phyloP scores from a whole-genome alignment of 75 land plant genomes.

The Pinus tabuliformis region DNA sequence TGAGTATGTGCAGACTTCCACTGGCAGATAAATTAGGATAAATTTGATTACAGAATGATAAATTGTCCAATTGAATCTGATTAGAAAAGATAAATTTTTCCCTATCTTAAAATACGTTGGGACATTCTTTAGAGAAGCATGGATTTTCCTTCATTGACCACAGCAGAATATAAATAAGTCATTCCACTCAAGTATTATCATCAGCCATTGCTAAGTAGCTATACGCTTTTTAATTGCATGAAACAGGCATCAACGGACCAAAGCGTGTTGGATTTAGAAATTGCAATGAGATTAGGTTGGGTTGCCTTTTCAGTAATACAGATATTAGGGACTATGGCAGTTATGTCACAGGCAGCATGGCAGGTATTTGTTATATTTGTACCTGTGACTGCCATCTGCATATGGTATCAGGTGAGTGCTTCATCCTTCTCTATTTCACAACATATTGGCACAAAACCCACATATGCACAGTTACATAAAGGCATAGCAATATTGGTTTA shows the following conservation, averaged over 20 bases:
- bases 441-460: no score
- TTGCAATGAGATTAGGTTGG: constrained; percentile 54
- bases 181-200: neutral
- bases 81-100: neutral
- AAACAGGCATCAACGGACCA: constrained; percentile 89
- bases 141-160: neutral
- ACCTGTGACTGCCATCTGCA: constrained; percentile 64
- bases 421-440: neutral
- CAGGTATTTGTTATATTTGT: constrained; percentile 73
- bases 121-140: neutral
- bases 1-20: neutral
- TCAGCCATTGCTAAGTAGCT: neutral
- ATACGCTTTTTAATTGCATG: neutral
- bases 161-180: neutral
- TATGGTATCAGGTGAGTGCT: constrained; percentile 67
- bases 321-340: constrained; percentile 69
- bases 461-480: no score
- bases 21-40: constrained; percentile 4
- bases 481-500: no score
- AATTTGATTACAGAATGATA: neutral
- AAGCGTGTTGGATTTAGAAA: constrained; percentile 68
- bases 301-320: constrained; percentile 66
- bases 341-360: constrained; percentile 92
- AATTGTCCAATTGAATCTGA: neutral
- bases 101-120: neutral